phyloP scores from a whole-genome alignment of 2,329 filamentous ascomycete genomes.

The Pseudogymnoascus sp. region DNA sequence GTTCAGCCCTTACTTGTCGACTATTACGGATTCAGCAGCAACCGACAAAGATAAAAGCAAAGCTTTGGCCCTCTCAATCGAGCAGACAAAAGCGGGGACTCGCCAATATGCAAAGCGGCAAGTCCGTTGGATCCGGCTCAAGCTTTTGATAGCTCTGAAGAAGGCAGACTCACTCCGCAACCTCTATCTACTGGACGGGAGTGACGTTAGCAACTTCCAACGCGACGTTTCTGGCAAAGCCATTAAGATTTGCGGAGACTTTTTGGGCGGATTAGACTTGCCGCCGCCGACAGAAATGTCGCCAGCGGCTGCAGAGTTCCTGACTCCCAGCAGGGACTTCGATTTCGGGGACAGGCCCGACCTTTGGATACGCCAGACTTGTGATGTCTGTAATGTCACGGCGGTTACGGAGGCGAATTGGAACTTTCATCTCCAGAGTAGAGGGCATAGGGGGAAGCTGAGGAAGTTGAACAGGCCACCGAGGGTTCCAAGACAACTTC shows the following conservation, averaged over 20 bases:
- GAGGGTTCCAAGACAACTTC: background rate
- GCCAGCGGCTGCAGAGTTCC: conserved; percentile 46
- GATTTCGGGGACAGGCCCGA: conserved; percentile 37
- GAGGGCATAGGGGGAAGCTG: conserved; percentile 31
- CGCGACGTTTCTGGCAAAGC: conserved; percentile 60
- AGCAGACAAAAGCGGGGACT: conserved; percentile 74
- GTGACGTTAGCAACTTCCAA: conserved; percentile 56
- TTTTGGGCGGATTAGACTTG: conserved; percentile 48
- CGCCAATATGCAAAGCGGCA: conserved; percentile 83
- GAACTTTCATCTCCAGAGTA: conserved; percentile 39
- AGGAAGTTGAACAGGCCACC: conserved; percentile 20
- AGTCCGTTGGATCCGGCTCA: conserved; percentile 77
- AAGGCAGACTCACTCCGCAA: conserved; percentile 45
- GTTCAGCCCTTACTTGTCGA: conserved; percentile 63
- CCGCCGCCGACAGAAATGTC: conserved; percentile 49
- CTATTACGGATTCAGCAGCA: conserved; percentile 30
- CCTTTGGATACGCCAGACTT: conserved; percentile 49
- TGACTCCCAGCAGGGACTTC: conserved; percentile 48
- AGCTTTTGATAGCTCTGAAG: conserved; percentile 63
- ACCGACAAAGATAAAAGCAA: conserved; percentile 35
- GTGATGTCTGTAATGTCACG: conserved; percentile 65
- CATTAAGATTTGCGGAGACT: conserved; percentile 50
- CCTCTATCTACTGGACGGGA: conserved; percentile 77
- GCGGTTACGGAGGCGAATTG: conserved; percentile 48
- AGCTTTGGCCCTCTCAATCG: conserved; percentile 54